Evolutionary conservation across 1,284 basidiomycete species (phyloP).

Genomic region (Boletellus deceptivus): DNA sequence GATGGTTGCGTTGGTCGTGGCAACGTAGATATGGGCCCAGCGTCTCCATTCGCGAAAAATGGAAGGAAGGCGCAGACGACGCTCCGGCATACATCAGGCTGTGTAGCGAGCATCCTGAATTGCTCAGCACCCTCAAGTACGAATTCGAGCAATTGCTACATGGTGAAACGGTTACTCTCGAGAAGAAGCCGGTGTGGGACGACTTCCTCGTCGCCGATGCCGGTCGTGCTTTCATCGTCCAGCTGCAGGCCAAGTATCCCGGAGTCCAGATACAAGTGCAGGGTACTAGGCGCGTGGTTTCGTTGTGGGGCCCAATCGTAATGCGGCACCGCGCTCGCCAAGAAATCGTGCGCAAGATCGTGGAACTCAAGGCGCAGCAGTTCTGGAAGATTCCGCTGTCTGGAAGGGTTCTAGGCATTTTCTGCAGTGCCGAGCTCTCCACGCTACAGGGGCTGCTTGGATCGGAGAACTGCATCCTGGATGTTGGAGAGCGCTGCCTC

Average conservation of each 20-base stretch:
- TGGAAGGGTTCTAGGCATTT: slow-evolving; percentile 42
- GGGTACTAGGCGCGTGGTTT: slow-evolving; percentile 41
- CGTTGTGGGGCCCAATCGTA: slow-evolving; percentile 48
- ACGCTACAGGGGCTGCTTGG: slow-evolving; percentile 41
- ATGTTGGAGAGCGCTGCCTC: slow-evolving; percentile 30
- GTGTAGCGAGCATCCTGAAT: slow-evolving; percentile 43
- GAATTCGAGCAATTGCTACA: slow-evolving; percentile 57
- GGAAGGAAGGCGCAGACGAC: slow-evolving; percentile 20
- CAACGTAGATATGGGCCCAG: slow-evolving; percentile 23
- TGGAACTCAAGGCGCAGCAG: slow-evolving; percentile 40
- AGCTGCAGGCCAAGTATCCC: slow-evolving; percentile 38
- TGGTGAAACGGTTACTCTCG: slow-evolving; percentile 53
- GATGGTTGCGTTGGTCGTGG: slow-evolving; percentile 32
- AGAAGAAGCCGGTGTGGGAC: slow-evolving; percentile 59
- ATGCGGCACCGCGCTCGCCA: slow-evolving; percentile 40
- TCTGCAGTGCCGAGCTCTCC: slow-evolving; percentile 43
- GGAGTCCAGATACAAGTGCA: slow-evolving; percentile 46
- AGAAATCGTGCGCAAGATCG: slow-evolving; percentile 46
- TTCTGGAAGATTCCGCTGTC: slow-evolving; percentile 45
- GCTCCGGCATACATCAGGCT: slow-evolving; percentile 41
- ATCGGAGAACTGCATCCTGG: slow-evolving; percentile 39
- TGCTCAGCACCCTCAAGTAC: slow-evolving; percentile 52
- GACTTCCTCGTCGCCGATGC: slow-evolving; percentile 46
- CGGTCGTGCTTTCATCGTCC: slow-evolving; percentile 45
- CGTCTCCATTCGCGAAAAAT: slow-evolving; percentile 29